These are phyloP conservation scores for Grosmannia clavigera DNA, from an alignment of 2,329 filamentous ascomycete species.

Conservation along the genomic window DNA sequence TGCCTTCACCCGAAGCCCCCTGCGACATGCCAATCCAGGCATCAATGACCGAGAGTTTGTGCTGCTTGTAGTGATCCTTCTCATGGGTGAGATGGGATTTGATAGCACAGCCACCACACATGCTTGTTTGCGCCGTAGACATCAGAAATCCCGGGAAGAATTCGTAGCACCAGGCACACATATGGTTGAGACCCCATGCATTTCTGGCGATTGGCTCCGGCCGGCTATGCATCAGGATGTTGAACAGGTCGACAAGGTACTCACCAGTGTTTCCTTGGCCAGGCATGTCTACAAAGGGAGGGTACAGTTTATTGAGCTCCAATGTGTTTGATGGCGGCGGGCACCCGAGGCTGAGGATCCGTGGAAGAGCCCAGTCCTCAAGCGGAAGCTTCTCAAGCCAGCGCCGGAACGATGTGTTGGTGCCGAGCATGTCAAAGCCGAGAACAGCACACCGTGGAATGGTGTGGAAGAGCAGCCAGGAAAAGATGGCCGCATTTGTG, in stretches of 20 bases:
- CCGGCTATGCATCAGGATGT: not conserved
- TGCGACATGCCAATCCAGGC: not conserved
- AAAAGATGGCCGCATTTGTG: slow-evolving; percentile 3
- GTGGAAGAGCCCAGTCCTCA: slow-evolving; percentile 1
- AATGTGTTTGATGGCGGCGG: not conserved
- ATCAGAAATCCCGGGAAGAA: not conserved
- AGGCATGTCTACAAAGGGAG: no score
- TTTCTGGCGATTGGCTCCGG: not conserved
- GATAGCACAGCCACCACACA: not conserved
- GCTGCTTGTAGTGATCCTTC: slow-evolving; percentile 3
- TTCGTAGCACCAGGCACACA: not conserved
- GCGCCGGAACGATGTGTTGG: slow-evolving; percentile 1
- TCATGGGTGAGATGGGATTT: not conserved
- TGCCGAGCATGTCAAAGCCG: slow-evolving; percentile 1
- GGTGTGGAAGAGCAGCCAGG: not conserved
- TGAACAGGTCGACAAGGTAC: not conserved
- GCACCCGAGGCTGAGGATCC: not conserved
- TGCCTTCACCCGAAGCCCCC: not conserved
- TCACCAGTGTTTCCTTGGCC: not conserved
- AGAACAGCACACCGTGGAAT: not conserved
- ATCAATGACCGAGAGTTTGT: not conserved
- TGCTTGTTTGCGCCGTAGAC: not conserved
- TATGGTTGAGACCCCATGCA: no score
- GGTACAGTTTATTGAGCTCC: no score
- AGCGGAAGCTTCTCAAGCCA: slow-evolving; percentile 9